These are phyloP conservation scores for Solanum ossicruentum DNA, from an alignment of 257 asterid genomes.

Conservation along the genomic window DNA sequence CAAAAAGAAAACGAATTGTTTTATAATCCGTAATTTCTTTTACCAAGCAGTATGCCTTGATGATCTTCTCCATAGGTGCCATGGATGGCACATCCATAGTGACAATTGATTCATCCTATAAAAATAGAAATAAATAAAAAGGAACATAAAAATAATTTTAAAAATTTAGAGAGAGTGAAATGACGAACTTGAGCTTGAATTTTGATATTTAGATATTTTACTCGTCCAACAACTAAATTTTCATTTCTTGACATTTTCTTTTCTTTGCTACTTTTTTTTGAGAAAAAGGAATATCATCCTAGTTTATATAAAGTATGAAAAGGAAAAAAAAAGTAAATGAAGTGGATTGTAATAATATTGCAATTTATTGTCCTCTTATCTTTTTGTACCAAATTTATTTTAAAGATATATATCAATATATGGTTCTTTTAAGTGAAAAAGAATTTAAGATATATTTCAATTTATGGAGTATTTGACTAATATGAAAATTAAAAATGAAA, in stretches of 20 bases:
- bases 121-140: no score
- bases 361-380: neutral
- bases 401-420: no score
- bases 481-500: no score
- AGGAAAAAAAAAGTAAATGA: neutral
- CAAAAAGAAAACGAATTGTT: neutral
- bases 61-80: no score
- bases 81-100: accelerated
- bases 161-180: neutral
- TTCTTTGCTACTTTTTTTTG: neutral
- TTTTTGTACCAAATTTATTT: no score
- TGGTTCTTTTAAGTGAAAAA: no score
- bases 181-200: neutral
- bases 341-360: neutral
- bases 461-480: neutral
- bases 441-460: no score
- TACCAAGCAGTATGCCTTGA: neutral
- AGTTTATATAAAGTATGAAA: neutral
- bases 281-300: neutral
- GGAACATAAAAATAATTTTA: neutral
- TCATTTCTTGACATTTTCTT: neutral
- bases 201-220: neutral
- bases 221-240: accelerated
- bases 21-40: neutral
- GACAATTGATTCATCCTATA: neutral